Conservation (phyloP, 805 yeast genomes). For the Brettanomyces naardenensis region DNA sequence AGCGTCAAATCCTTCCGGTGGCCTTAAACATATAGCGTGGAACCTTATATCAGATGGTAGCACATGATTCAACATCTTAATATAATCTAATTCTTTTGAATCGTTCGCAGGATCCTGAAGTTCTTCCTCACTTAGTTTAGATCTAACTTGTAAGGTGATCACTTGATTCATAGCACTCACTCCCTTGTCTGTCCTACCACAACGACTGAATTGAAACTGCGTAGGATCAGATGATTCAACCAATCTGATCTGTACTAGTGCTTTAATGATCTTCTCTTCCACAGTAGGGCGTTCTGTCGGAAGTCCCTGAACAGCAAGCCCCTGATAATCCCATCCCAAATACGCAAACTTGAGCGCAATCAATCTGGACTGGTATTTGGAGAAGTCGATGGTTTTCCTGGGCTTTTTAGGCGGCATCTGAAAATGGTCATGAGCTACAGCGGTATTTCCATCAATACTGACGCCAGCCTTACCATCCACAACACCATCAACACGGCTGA, state of each 20-base stretch:
- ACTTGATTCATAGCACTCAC: constrained; percentile 97
- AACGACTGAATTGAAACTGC: constrained; percentile 71
- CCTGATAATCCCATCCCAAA: constrained; percentile 91
- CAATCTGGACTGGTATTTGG: constrained; percentile 52
- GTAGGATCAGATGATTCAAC: constrained; percentile 52
- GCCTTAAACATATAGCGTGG: constrained; percentile 76
- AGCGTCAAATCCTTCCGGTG: constrained; percentile 81
- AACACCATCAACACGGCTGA: background rate
- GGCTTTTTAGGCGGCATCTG: constrained; percentile 12
- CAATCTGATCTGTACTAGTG: constrained; percentile 58
- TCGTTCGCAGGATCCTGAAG: constrained; percentile 54
- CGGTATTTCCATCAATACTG: background rate
- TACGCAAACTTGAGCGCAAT: constrained; percentile 82
- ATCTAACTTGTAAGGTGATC: constrained; percentile 69
- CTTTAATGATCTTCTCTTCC: constrained; percentile 68
- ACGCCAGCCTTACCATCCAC: background rate
- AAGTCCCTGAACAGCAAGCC: constrained; percentile 75
- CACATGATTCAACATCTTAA: constrained; percentile 63
- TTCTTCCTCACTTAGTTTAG: constrained; percentile 54
- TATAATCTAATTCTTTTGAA: constrained; percentile 63
- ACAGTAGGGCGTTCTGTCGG: constrained; percentile 80
- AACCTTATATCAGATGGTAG: constrained; percentile 77
- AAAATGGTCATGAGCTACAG: background rate
- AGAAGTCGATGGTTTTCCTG: constrained; percentile 52
- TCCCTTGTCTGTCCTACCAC: constrained; percentile 95